Evolutionary conservation across 352 stramenopile species (phyloP).

Genomic region (Pythium aristosporum): DNA sequence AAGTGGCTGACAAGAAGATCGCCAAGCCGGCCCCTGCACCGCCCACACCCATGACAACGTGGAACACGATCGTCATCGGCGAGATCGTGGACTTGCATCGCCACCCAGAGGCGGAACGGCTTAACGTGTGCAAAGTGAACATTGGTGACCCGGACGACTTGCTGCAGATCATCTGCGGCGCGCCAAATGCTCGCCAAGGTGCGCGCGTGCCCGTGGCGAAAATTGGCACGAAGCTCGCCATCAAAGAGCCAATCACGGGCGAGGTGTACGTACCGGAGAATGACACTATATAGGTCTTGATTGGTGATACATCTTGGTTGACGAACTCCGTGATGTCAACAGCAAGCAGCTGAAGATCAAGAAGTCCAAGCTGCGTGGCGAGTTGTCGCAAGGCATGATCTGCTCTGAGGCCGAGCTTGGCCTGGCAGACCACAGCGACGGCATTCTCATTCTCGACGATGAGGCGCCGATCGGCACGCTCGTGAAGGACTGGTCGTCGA

Average conservation of each 20-base stretch:
- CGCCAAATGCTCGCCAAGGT: conserved; percentile 58
- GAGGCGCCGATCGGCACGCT: conserved; percentile 54
- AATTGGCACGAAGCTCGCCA: conserved; percentile 55
- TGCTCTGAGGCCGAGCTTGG: conserved; percentile 78
- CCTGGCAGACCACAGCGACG: conserved; percentile 56
- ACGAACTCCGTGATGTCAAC: conserved; percentile 3
- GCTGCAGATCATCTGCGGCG: conserved; percentile 78
- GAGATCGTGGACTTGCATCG: conserved; percentile 61
- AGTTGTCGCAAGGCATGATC: conserved; percentile 82
- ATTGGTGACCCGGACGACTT: conserved; percentile 54
- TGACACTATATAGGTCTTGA: neutral
- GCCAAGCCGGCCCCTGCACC: conserved; percentile 22
- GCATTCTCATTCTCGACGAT: conserved; percentile 64
- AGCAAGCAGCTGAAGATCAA: conserved; percentile 86
- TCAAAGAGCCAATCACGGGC: conserved; percentile 49
- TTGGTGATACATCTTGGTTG: neutral
- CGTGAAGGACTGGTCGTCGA: conserved; percentile 39
- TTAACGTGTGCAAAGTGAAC: conserved; percentile 71
- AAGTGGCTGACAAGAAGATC: conserved; percentile 9
- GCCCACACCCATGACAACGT: conserved; percentile 45
- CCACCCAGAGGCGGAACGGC: conserved; percentile 61
- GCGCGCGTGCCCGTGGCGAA: conserved; percentile 66
- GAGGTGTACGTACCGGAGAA: conserved; percentile 40
- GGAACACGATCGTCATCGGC: conserved; percentile 64
- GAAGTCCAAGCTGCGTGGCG: conserved; percentile 78